phyloP scores from a whole-genome alignment of 495 filamentous ascomycete genomes.

The Apiosordaria backusii region DNA sequence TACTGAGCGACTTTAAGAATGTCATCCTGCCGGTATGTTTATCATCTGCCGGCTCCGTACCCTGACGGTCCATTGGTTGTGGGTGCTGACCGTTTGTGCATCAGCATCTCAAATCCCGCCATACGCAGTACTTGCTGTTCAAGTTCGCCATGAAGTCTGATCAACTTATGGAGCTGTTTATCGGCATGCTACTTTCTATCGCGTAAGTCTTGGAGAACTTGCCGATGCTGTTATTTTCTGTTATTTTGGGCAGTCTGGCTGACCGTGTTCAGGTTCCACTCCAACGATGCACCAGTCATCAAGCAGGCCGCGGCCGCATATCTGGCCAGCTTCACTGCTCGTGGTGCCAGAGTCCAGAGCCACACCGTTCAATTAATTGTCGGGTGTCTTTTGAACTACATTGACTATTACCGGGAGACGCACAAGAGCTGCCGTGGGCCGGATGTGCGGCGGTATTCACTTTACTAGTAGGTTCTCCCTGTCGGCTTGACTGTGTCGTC shows the following conservation, averaged over 20 bases:
- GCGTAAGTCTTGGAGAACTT: slow-evolving; percentile 25
- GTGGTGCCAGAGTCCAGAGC: slow-evolving; percentile 74
- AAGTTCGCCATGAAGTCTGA: slow-evolving; percentile 81
- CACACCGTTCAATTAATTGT: slow-evolving; percentile 74
- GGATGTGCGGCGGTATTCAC: slow-evolving; percentile 73
- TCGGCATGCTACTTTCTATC: slow-evolving; percentile 68
- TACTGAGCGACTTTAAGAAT: slow-evolving; percentile 76
- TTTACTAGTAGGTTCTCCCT: slow-evolving; percentile 61
- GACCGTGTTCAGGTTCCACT: slow-evolving; percentile 36
- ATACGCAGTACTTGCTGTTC: slow-evolving; percentile 59
- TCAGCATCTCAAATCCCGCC: slow-evolving; percentile 32
- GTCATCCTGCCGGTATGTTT: slow-evolving; percentile 89
- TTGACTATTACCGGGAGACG: slow-evolving; percentile 60
- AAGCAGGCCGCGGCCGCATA: slow-evolving; percentile 85
- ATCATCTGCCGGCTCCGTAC: slow-evolving; percentile 44
- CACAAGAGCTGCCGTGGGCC: slow-evolving; percentile 70
- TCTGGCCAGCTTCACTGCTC: slow-evolving; percentile 81
- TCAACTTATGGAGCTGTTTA: slow-evolving; percentile 72
- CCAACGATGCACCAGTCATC: slow-evolving; percentile 59
- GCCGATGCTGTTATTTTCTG: no score
- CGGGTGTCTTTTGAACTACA: slow-evolving; percentile 65
- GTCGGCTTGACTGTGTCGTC: not conserved
- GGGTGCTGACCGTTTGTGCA: slow-evolving; percentile 8
- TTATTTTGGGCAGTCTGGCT: not conserved
- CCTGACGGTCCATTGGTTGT: not conserved